A percentile compares a stretch with the other conserved stretches of the same genome.
phyloP scores from a whole-genome alignment of 352 stramenopile species.

The Globisporangium paddicum region DNA sequence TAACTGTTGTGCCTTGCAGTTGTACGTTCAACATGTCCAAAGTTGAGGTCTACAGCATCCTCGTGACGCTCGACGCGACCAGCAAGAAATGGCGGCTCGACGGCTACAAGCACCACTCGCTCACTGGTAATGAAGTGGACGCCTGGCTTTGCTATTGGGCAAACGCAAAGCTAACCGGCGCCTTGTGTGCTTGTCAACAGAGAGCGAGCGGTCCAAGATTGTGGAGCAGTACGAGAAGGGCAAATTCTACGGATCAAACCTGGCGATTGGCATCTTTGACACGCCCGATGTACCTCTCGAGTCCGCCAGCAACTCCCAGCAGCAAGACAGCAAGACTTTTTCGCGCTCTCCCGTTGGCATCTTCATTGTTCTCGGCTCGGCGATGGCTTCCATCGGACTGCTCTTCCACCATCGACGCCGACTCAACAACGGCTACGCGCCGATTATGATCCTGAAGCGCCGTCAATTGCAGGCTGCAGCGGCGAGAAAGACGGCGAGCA shows the following conservation, averaged over 20 bases:
- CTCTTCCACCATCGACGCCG: conserved; percentile 52
- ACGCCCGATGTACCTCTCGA: conserved; percentile 29
- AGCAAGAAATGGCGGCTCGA: conserved; percentile 34
- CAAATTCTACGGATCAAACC: conserved; percentile 56
- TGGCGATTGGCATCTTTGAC: conserved; percentile 62
- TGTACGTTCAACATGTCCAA: conserved; percentile 61
- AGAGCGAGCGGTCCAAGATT: conserved; percentile 46
- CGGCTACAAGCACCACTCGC: conserved; percentile 48
- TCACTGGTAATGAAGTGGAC: no score
- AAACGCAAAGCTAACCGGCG: neutral
- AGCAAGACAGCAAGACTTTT: conserved; percentile 15
- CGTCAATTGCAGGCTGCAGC: conserved; percentile 24
- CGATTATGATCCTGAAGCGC: conserved; percentile 39
- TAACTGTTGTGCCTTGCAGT: conserved; percentile 11
- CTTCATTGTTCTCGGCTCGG: conserved; percentile 38
- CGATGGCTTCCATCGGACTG: conserved; percentile 39
- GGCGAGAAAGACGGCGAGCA: conserved; percentile 18
- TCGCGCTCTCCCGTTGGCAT: conserved; percentile 28
- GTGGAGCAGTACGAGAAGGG: conserved; percentile 49
- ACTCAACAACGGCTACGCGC: conserved; percentile 59
- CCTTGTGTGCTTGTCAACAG: conserved; percentile 14
- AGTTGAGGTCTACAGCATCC: conserved; percentile 63
- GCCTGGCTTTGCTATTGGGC: no score
- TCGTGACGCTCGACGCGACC: conserved; percentile 31
- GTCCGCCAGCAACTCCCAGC: conserved; percentile 21